phyloP scores from a whole-genome alignment of 208 protist species.

The Balamuthia mandrillaris region DNA sequence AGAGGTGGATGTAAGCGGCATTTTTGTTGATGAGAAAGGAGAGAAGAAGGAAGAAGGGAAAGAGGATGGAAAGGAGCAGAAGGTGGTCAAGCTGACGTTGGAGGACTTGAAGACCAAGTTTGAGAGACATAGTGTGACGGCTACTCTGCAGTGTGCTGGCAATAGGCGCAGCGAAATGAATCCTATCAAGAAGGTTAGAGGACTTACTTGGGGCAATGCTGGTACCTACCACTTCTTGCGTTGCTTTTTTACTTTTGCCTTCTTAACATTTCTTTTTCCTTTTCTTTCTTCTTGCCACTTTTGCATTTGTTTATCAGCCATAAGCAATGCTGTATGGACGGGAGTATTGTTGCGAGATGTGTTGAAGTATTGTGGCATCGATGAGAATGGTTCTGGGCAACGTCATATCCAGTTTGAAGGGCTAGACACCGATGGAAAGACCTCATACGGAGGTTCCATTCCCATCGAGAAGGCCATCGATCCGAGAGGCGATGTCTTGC shows the following conservation, averaged over 20 bases:
- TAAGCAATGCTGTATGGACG: conserved; percentile 16
- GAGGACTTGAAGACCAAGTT: conserved; percentile 70
- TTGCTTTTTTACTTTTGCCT: too few relatives aligned
- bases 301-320: too few relatives aligned
- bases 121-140: conserved; percentile 52
- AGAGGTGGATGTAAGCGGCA: conserved; percentile 45
- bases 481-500: conserved; percentile 64
- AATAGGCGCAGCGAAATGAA: conserved; percentile 73
- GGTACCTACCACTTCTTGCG: too few relatives aligned
- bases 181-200: background rate
- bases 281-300: too few relatives aligned
- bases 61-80: too few relatives aligned
- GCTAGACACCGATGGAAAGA: conserved; percentile 62
- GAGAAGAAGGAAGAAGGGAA: too few relatives aligned
- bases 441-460: conserved; percentile 69
- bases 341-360: conserved; percentile 72
- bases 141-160: conserved; percentile 76
- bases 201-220: background rate
- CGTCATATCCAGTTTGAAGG: conserved; percentile 79
- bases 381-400: background rate
- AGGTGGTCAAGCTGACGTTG: conserved; percentile 59
- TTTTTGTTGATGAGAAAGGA: background rate
- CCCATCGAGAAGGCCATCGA: conserved; percentile 67
- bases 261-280: too few relatives aligned
- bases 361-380: conserved; percentile 45